These are phyloP conservation scores for Beauveria bassiana DNA, from an alignment of 2,329 filamentous ascomycete genomes.

Conservation along the genomic window DNA sequence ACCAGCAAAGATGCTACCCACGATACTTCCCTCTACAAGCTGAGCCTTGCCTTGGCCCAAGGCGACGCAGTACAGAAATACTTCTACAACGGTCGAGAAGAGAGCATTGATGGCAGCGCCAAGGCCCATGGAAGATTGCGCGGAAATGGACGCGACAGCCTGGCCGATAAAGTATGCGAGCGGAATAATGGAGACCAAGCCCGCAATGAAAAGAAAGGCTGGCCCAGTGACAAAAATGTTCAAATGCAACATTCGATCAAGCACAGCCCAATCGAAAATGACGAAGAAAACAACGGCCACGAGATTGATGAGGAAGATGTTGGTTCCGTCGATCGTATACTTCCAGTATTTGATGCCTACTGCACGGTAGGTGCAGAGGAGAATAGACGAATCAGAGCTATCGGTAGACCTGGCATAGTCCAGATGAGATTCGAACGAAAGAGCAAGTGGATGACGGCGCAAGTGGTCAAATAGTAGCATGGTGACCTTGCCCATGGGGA, in stretches of 20 bases:
- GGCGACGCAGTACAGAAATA: conserved; percentile 94
- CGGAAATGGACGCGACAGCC: conserved; percentile 95
- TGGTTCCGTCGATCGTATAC: conserved; percentile 96
- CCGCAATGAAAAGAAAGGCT: conserved; percentile 77
- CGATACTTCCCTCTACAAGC: conserved; percentile 92
- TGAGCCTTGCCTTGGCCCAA: conserved; percentile 85
- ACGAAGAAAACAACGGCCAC: conserved; percentile 90
- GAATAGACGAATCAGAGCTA: conserved; percentile 71
- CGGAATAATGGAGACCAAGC: conserved; percentile 86
- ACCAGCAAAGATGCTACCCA: conserved; percentile 96
- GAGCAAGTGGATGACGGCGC: conserved; percentile 80
- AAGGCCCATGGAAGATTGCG: conserved; percentile 96
- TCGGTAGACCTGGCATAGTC: conserved; percentile 64
- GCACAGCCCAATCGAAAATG: conserved; percentile 83
- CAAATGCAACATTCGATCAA: conserved; percentile 61
- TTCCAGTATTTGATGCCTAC: conserved; percentile 97
- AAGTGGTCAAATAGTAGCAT: conserved; percentile 85
- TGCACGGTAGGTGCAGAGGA: conserved; percentile 94
- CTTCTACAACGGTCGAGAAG: conserved; percentile 95
- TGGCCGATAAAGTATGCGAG: conserved; percentile 98
- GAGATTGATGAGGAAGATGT: conserved; percentile 97
- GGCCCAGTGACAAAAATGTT: conserved; percentile 70
- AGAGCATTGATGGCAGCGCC: conserved; percentile 97
- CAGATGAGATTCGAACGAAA: conserved; percentile 86
- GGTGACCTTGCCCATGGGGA: conserved; percentile 96